Evolutionary conservation across 2,329 filamentous ascomycete genomes (phyloP).

Genomic region (Apiospora phragmitis): DNA sequence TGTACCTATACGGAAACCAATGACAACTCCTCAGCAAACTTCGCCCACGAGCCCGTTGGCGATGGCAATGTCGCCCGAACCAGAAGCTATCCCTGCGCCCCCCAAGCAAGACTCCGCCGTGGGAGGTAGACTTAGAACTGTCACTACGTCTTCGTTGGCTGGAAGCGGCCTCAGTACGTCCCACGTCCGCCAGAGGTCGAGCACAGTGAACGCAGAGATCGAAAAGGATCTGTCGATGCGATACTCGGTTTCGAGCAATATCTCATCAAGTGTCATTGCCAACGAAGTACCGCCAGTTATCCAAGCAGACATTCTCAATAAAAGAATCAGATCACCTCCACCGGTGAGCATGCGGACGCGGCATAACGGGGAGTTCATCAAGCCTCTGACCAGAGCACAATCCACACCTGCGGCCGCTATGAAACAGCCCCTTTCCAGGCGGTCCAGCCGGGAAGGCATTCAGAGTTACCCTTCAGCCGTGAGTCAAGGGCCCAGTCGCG

Average conservation of each 20-base stretch:
- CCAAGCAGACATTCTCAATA: not conserved
- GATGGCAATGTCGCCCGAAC: not conserved
- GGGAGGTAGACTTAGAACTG: not conserved
- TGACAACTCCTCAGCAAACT: not conserved
- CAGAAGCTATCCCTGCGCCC: not conserved
- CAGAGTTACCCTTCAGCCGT: constrained; percentile 21
- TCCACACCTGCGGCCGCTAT: constrained; percentile 31
- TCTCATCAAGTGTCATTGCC: not conserved
- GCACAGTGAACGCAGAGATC: constrained; percentile 32
- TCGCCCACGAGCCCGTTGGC: not conserved
- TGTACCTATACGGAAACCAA: constrained; percentile 21
- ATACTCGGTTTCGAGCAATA: constrained; percentile 16
- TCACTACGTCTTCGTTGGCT: not conserved
- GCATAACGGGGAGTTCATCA: constrained; percentile 34
- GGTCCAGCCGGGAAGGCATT: constrained; percentile 21
- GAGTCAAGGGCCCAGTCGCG: constrained; percentile 19
- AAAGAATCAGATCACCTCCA: constrained; percentile 36
- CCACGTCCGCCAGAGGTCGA: constrained; percentile 18
- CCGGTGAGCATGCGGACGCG: constrained; percentile 46
- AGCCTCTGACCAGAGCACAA: constrained; percentile 36
- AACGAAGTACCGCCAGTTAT: not conserved
- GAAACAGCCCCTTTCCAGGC: constrained; percentile 14
- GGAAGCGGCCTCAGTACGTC: not conserved
- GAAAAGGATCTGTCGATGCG: constrained; percentile 26
- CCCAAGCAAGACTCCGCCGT: not conserved